phyloP scores from a whole-genome alignment of 2,329 filamentous ascomycete genomes.

The Claviceps pusilla region DNA sequence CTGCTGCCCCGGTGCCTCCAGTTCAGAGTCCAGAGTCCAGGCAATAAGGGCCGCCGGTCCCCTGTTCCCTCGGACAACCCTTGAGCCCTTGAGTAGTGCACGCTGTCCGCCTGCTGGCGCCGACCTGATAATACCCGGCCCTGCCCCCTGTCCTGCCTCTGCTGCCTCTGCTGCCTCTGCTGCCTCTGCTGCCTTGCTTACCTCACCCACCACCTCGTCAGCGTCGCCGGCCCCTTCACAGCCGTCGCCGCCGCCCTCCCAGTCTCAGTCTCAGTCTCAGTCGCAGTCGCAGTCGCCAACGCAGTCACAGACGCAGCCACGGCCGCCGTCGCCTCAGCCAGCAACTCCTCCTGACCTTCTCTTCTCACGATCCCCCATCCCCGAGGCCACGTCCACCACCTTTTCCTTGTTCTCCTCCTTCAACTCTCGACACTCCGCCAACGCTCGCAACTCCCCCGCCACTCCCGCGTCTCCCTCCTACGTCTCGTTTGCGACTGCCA shows the following conservation, averaged over 20 bases:
- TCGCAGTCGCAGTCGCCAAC: slow-evolving; percentile 10
- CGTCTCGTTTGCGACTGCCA: slow-evolving; percentile 15
- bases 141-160: neutral
- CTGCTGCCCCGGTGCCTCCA: no score
- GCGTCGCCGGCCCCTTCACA: neutral
- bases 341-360: slow-evolving; percentile 13
- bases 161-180: neutral
- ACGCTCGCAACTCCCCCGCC: slow-evolving; percentile 7
- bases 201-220: neutral
- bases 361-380: slow-evolving; percentile 6
- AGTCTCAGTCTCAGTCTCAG: neutral
- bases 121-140: neutral
- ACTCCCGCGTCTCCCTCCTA: slow-evolving; percentile 9
- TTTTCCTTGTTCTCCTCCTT: slow-evolving; percentile 6
- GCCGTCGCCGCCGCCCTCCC: neutral
- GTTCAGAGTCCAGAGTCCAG: no score
- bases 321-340: slow-evolving; percentile 22
- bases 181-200: neutral
- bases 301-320: slow-evolving; percentile 10
- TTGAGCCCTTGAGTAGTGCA: neutral
- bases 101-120: neutral
- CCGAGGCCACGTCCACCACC: slow-evolving; percentile 3
- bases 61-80: neutral
- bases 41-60: neutral
- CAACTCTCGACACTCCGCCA: slow-evolving; percentile 4